Conservation (phyloP, 106 monocot genomes). For the Narthecium ossifragum region DNA sequence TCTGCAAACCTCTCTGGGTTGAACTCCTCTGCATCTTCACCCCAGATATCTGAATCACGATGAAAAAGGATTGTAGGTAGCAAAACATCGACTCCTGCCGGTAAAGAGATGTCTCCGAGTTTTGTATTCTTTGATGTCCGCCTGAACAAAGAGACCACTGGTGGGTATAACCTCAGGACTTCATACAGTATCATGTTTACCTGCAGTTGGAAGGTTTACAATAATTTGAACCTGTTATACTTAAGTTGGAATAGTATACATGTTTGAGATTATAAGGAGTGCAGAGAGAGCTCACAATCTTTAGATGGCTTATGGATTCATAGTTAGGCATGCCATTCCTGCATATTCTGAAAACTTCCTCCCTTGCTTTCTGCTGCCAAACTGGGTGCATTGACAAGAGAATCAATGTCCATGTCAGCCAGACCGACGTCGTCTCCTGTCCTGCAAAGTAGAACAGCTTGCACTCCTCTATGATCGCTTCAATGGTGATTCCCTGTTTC, state of each 20-base stretch:
- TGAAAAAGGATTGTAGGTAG: constrained; percentile 23
- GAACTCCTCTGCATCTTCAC: constrained; percentile 35
- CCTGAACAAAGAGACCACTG: constrained; percentile 14
- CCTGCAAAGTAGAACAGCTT: constrained; percentile 60
- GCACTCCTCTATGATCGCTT: constrained; percentile 56
- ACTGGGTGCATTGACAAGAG: constrained; percentile 30
- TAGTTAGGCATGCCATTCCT: constrained; percentile 20
- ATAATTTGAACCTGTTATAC: no score
- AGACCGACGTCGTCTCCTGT: constrained; percentile 38
- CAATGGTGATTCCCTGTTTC: constrained; percentile 18
- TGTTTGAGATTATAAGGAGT: background rate
- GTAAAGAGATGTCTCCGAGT: constrained; percentile 23
- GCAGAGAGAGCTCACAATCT: constrained; percentile 27
- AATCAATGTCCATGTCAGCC: constrained; percentile 43
- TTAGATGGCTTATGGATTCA: constrained; percentile 28
- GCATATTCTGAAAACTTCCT: constrained; percentile 26
- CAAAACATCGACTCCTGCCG: constrained; percentile 16
- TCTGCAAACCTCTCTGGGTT: constrained; percentile 33
- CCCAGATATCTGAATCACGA: constrained; percentile 21
- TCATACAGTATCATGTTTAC: constrained; percentile 51
- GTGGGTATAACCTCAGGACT: constrained; percentile 45
- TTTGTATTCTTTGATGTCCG: background rate
- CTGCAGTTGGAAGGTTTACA: constrained; percentile 13
- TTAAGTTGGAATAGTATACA: no score
- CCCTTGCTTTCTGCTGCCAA: constrained; percentile 49